phyloP scores from a whole-genome alignment of 2,329 filamentous ascomycete species.

The Ophiognomonia clavigignenti-juglandacearum region DNA sequence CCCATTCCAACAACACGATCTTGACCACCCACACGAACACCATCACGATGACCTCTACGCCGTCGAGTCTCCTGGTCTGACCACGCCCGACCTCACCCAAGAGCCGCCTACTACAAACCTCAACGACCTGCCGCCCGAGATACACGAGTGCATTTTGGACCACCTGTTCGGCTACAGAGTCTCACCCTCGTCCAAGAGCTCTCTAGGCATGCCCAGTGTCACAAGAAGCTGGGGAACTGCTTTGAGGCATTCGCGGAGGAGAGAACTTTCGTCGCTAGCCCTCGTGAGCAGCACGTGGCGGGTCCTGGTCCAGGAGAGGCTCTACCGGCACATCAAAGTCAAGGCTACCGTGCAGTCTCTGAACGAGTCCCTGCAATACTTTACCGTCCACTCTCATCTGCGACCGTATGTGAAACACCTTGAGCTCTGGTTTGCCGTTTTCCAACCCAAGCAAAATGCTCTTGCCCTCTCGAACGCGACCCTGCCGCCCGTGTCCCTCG shows the following conservation, averaged over 20 bases:
- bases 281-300: constrained; percentile 62
- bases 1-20: constrained; percentile 23
- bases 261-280: constrained; percentile 62
- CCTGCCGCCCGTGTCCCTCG: constrained; percentile 48
- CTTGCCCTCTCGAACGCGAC: constrained; percentile 37
- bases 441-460: constrained; percentile 50
- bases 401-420: constrained; percentile 64
- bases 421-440: constrained; percentile 75
- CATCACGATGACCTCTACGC: constrained; percentile 12
- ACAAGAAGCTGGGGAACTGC: constrained; percentile 60
- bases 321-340: constrained; percentile 72
- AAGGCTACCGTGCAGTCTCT: constrained; percentile 65
- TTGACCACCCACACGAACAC: constrained; percentile 20
- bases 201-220: constrained; percentile 47
- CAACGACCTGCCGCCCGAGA: constrained; percentile 59
- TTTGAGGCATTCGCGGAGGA: constrained; percentile 61
- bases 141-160: constrained; percentile 68
- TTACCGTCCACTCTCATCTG: constrained; percentile 53
- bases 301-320: constrained; percentile 61
- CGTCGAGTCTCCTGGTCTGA: constrained; percentile 18
- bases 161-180: constrained; percentile 65
- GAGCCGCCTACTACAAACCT: constrained; percentile 30
- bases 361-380: constrained; percentile 55
- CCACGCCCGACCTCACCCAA: neutral
- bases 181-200: constrained; percentile 53